A percentile compares a stretch with the other conserved stretches of the same genome.
Evolutionary conservation across 2,329 filamentous ascomycete genomes (phyloP).

Genomic region (Diaporthe sp.): DNA sequence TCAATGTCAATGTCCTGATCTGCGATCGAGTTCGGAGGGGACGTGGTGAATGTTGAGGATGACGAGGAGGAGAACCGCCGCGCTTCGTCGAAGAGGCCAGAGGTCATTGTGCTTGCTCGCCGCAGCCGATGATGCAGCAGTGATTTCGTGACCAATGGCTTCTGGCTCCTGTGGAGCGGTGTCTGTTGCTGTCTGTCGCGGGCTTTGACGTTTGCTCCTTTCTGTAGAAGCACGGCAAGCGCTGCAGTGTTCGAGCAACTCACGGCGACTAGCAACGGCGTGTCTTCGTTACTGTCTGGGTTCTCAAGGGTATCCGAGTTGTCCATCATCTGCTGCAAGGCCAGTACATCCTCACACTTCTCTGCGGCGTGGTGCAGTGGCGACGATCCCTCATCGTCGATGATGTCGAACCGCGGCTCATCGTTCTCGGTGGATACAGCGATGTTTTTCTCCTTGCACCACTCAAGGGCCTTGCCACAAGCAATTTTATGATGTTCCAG

Average conservation of each 20-base stretch:
- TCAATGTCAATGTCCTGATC: constrained; percentile 33
- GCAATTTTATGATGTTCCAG: background rate
- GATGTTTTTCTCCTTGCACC: background rate
- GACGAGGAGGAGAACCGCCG: constrained; percentile 18
- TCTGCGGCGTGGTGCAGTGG: constrained; percentile 33
- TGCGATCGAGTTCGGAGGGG: background rate
- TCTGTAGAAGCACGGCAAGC: constrained; percentile 11
- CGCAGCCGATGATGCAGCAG: constrained; percentile 18
- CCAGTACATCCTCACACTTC: constrained; percentile 2
- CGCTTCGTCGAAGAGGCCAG: background rate
- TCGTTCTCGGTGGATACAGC: background rate
- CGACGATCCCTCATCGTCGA: constrained; percentile 24
- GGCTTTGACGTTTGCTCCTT: constrained; percentile 24
- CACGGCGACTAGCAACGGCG: constrained; percentile 29
- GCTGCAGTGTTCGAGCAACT: constrained; percentile 8
- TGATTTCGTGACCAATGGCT: background rate
- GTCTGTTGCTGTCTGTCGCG: constrained; percentile 15
- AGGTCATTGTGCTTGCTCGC: constrained; percentile 8
- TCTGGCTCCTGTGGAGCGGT: constrained; percentile 29
- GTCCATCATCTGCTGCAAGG: constrained; percentile 35
- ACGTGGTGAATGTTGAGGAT: background rate
- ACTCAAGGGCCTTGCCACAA: constrained; percentile 16
- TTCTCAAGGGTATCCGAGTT: constrained; percentile 30
- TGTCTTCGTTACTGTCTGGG: constrained; percentile 8
- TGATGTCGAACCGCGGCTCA: constrained; percentile 13